These are phyloP conservation scores for Crucihimalaya himalaica DNA, from an alignment of 345 rosid genomes.

Conservation along the genomic window DNA sequence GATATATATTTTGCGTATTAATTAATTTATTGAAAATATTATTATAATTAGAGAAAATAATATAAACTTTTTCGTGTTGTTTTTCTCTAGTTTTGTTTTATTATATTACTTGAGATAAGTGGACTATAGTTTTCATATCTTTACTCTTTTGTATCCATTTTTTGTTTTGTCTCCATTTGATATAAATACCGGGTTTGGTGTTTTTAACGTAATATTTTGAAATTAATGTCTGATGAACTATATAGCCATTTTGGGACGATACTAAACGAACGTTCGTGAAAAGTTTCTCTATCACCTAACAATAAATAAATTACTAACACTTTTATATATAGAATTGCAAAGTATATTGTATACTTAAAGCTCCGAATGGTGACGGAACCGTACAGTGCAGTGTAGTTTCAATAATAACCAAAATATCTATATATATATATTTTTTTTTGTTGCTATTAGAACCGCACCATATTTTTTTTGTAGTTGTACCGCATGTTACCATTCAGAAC, in stretches of 20 bases:
- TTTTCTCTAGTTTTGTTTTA: neutral
- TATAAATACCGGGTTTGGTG: constrained; percentile 22
- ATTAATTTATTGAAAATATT: neutral
- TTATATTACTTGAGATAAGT: constrained; percentile 18
- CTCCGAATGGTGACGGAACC: no score
- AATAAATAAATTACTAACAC: no score
- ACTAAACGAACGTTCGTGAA: constrained; percentile 22
- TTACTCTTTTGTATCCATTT: constrained; percentile 19
- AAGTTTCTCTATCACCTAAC: neutral
- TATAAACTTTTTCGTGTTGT: neutral
- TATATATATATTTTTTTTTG: no score
- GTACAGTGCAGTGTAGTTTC: no score
- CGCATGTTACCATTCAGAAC: no score
- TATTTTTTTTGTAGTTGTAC: no score
- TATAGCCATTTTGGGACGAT: constrained; percentile 11
- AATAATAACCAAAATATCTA: no score
- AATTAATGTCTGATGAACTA: constrained; percentile 15
- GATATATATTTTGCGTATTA: constrained; percentile 30
- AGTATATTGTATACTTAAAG: no score
- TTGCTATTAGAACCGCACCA: no score
- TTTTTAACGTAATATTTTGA: constrained; percentile 11
- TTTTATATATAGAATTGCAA: no score
- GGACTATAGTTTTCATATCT: constrained; percentile 27
- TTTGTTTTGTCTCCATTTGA: constrained; percentile 23
- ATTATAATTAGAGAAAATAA: constrained; percentile 1